A percentile compares a stretch with the other conserved stretches of the same genome.
phyloP scores from a whole-genome alignment of 1,284 basidiomycete species.

The Xerocomus nothofagi region DNA sequence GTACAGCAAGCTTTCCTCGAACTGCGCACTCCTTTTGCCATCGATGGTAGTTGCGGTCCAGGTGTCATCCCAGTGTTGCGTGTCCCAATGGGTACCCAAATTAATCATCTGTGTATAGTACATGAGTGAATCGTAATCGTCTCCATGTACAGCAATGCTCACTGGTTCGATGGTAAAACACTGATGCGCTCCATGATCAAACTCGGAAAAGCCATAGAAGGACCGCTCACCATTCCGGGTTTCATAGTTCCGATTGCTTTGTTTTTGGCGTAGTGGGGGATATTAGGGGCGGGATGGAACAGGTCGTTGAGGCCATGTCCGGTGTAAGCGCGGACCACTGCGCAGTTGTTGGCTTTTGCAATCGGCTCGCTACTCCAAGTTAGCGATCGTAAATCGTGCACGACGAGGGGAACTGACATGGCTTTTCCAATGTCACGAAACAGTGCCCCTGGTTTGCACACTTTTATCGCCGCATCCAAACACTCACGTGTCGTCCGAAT shows the following conservation, averaged over 20 bases:
- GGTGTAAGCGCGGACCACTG: conserved; percentile 85
- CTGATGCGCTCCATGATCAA: conserved; percentile 34
- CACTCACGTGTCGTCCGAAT: conserved; percentile 80
- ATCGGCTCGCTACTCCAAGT: conserved; percentile 67
- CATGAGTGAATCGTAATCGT: not conserved
- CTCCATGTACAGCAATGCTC: conserved; percentile 20
- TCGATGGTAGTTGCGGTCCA: conserved; percentile 95
- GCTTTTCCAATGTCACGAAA: conserved; percentile 82
- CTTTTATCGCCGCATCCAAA: conserved; percentile 83
- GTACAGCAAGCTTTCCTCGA: conserved; percentile 91
- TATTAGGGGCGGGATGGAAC: conserved; percentile 75
- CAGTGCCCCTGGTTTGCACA: conserved; percentile 88
- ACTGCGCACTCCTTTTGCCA: conserved; percentile 89
- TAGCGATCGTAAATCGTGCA: conserved; percentile 7
- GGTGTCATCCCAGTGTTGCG: conserved; percentile 84
- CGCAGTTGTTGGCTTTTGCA: conserved; percentile 76
- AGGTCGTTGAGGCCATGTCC: conserved; percentile 89
- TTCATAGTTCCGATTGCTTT: conserved; percentile 84
- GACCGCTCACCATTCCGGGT: conserved; percentile 67
- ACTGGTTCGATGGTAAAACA: conserved; percentile 82
- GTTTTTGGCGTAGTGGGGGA: conserved; percentile 87
- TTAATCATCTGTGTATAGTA: conserved; percentile 83
- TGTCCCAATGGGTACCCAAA: conserved; percentile 70
- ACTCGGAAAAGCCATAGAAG: not conserved
- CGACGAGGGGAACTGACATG: conserved; percentile 54